Evolutionary conservation across 129 eudicot genomes (phyloP).

Genomic region (Chrysanthemum makinoi): DNA sequence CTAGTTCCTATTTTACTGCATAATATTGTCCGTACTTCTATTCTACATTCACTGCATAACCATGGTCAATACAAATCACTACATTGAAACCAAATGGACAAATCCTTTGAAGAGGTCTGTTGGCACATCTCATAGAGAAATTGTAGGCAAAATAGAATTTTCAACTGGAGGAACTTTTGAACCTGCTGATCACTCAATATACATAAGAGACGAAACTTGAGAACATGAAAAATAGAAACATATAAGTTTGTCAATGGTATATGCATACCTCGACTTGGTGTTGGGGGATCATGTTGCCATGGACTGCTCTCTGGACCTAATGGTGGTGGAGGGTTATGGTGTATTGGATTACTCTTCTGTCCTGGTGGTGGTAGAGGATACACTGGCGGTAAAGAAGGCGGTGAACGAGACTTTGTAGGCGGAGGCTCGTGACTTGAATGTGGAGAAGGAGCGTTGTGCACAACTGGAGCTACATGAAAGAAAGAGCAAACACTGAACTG

Average conservation of each 20-base stretch:
- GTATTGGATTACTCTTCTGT: slow-evolving; percentile 27
- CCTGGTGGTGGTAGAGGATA: slow-evolving; percentile 39
- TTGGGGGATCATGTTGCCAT: slow-evolving; percentile 30
- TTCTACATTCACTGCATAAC: too few species aligned
- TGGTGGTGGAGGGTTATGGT: slow-evolving; percentile 33
- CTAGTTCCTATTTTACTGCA: too few species aligned
- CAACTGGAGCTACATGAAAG: slow-evolving; percentile 44
- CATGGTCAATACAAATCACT: too few species aligned
- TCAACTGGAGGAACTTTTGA: slow-evolving; percentile 20
- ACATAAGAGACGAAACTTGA: not conserved
- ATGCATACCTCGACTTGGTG: slow-evolving; percentile 3
- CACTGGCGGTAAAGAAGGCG: slow-evolving; percentile 41
- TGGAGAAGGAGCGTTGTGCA: slow-evolving; percentile 48
- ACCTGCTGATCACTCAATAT: slow-evolving; percentile 17
- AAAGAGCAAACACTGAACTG: slow-evolving; percentile 12
- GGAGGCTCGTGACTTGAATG: slow-evolving; percentile 34
- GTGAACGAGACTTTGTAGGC: slow-evolving; percentile 30
- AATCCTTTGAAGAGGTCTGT: too few species aligned
- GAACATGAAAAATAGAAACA: not conserved
- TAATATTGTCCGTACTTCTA: too few species aligned
- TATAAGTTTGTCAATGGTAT: too few species aligned
- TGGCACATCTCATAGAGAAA: too few species aligned
- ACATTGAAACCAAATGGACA: too few species aligned
- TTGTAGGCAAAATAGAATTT: slow-evolving; percentile 39
- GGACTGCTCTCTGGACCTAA: slow-evolving; percentile 32